phyloP scores from a whole-genome alignment of 148 eudicot genomes.

The Dysphania ambrosioides region DNA sequence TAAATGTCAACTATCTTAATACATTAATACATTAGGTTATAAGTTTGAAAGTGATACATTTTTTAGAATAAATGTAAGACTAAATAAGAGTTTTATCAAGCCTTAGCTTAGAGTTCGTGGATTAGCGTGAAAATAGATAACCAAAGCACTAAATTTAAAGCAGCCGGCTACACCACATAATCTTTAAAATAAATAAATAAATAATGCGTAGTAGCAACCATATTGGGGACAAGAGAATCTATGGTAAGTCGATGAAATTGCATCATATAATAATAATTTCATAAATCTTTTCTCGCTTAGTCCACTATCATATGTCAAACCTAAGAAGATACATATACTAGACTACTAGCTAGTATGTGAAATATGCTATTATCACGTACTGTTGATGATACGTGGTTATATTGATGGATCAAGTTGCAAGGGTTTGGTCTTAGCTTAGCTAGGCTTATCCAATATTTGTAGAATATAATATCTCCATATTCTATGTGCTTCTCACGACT shows the following conservation, averaged over 20 bases:
- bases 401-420: background rate
- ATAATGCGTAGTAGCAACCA: constrained; percentile 1
- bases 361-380: background rate
- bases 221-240: constrained; percentile 14
- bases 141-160: background rate
- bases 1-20: too few relatives aligned
- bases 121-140: too few relatives aligned
- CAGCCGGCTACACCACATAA: background rate
- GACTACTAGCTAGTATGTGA: too few relatives aligned
- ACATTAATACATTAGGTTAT: too few relatives aligned
- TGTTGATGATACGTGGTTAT: background rate
- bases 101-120: too few relatives aligned
- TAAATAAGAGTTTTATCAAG: too few relatives aligned
- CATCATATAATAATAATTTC: background rate
- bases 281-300: background rate
- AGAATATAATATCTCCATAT: background rate
- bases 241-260: background rate
- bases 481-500: background rate
- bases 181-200: background rate
- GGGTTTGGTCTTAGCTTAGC: background rate
- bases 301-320: constrained; percentile 17
- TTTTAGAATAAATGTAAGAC: too few relatives aligned
- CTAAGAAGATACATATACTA: constrained; percentile 1
- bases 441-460: constrained; percentile 11
- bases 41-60: too few relatives aligned